Base-by-base conservation (phyloP, 345 rosid species). In the Euphorbia pulcherrima region DNA sequence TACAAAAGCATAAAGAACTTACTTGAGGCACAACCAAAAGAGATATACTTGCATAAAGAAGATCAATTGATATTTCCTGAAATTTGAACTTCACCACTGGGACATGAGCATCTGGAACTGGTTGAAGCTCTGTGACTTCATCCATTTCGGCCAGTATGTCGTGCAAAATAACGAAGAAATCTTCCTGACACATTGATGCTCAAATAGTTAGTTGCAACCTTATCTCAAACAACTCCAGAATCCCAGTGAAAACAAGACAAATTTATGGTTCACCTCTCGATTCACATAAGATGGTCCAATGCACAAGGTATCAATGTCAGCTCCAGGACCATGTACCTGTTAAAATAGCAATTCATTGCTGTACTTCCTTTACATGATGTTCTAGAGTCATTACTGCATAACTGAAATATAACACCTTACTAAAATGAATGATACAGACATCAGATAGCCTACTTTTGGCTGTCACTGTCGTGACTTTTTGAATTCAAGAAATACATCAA, bases 241-340 rank as follows among this genome's bases (percentile, higher is more conserved):
- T 23, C 56, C 27, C 48, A 47, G 64, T 55, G 56, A 8, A 54
- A 74, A 46, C 5, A 39, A 29, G 35, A 59, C 37, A 66, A 50
- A 23, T 27, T 63, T 51, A 75, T 14, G 41, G 61, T 28, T 76
- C 55, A 91, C 97, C 88, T 92, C 97, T 62, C 97, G 83, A 26
- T 82, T 88, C 76, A 90, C 90, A 72, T 92, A 95, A 67, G 94
- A 90, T 56, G 97, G 99, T 65, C 97, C 99, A 73, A 95, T 87
- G 72, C 99, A 95, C 69, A 95, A 68, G 6, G 96, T 83, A 69
- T 95, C 97, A 46, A 95, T 85, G 78, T 95, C 96, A 61, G 96
- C 87, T 67, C 96, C 94, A 78, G 96, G 97, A 37, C 97, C 92
- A 74, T 95, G 97, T 52, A 89, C 97, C 97, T 92, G 78, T 55